phyloP scores from a whole-genome alignment of 2,329 filamentous ascomycete genomes.

The Xenoacremonium recifei region DNA sequence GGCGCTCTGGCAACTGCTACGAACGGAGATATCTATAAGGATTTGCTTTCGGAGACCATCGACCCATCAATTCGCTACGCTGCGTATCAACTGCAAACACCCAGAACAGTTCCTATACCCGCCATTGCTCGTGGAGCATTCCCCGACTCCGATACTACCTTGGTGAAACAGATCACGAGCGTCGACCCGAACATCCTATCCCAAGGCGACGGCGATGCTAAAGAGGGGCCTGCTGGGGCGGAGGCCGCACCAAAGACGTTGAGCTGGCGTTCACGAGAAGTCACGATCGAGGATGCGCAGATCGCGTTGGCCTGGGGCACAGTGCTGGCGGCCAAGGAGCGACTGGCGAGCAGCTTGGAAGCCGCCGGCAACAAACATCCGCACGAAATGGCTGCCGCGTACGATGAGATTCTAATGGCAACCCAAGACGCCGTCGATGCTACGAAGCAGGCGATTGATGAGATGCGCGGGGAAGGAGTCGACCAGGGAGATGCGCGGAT shows the following conservation, averaged over 20 bases:
- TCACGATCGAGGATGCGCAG: conserved; percentile 87
- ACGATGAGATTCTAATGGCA: conserved; percentile 85
- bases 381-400: conserved; percentile 76
- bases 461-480: conserved; percentile 79
- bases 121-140: conserved; percentile 79
- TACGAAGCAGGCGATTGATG: conserved; percentile 89
- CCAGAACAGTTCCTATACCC: conserved; percentile 78
- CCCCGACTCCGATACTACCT: conserved; percentile 57
- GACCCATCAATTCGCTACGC: conserved; percentile 94
- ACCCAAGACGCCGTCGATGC: conserved; percentile 94
- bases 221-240: conserved; percentile 47
- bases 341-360: conserved; percentile 47
- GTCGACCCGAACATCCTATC: conserved; percentile 68
- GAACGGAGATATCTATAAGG: conserved; percentile 75
- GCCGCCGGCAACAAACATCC: conserved; percentile 43
- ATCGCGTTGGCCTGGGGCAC: conserved; percentile 81
- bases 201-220: conserved; percentile 47
- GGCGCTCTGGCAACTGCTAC: conserved; percentile 63
- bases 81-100: conserved; percentile 86
- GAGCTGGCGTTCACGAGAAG: conserved; percentile 80
- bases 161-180: conserved; percentile 67
- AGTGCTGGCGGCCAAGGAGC: conserved; percentile 55
- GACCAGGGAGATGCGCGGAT: conserved; percentile 81
- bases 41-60: conserved; percentile 79
- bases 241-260: conserved; percentile 70